Evolutionary conservation across 805 yeast species (phyloP).

Genomic region (Ascoidea rubescens): DNA sequence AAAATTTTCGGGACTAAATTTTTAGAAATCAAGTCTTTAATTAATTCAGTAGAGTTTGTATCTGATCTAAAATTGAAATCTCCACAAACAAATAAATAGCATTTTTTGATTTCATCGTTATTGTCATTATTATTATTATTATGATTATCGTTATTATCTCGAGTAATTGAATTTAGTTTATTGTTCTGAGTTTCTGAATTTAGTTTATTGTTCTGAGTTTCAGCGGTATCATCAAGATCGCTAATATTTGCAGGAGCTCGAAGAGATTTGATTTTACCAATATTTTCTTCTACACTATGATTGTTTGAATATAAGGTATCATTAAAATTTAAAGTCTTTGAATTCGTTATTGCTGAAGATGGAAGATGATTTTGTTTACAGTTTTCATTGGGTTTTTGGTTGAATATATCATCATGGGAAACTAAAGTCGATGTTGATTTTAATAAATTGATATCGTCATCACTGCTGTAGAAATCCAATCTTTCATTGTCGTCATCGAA

Average conservation of each 20-base stretch:
- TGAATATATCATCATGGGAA: not conserved
- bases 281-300: too few relatives aligned
- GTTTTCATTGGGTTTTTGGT: not conserved
- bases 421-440: not conserved
- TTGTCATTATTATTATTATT: not conserved
- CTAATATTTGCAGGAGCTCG: too few relatives aligned
- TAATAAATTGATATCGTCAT: conserved; percentile 5
- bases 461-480: conserved; percentile 10
- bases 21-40: conserved; percentile 17
- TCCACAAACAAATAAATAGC: conserved; percentile 29
- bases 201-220: not conserved
- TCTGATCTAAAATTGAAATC: conserved; percentile 39
- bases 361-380: not conserved
- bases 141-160: too few relatives aligned
- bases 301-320: not conserved
- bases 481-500: conserved; percentile 9
- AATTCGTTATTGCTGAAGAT: not conserved
- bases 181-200: conserved; percentile 1
- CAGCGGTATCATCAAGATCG: not conserved
- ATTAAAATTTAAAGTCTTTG: too few relatives aligned
- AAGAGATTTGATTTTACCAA: not conserved
- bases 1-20: conserved; percentile 22
- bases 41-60: conserved; percentile 2
- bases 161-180: not conserved
- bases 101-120: conserved; percentile 11